Evolutionary conservation across 75 land plant species (phyloP).

Genomic region (Cryptomeria japonica): DNA sequence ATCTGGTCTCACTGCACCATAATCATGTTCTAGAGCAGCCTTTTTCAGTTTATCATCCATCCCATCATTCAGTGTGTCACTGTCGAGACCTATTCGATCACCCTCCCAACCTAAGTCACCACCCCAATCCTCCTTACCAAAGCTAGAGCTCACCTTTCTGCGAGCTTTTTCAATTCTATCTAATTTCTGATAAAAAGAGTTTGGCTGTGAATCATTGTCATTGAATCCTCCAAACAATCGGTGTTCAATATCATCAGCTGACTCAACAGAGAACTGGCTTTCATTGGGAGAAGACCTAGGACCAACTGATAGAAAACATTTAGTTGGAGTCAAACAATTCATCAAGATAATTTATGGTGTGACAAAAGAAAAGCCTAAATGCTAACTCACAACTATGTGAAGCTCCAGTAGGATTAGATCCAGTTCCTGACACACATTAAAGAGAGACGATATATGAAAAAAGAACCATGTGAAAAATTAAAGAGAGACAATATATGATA

Average conservation of each 20-base stretch:
- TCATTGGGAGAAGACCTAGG: neutral
- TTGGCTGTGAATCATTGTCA: constrained; percentile 4
- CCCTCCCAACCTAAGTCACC: neutral
- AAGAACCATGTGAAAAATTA: neutral
- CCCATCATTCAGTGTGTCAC: constrained; percentile 48
- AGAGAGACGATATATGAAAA: neutral
- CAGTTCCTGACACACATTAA: constrained; percentile 1
- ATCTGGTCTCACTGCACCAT: constrained; percentile 26
- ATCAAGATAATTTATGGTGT: neutral
- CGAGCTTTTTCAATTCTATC: constrained; percentile 41
- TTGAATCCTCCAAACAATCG: constrained; percentile 43
- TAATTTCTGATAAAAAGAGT: constrained; percentile 46
- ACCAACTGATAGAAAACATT: constrained; percentile 10
- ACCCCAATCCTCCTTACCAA: neutral
- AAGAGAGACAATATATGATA: neutral
- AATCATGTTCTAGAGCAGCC: constrained; percentile 36
- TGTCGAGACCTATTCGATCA: constrained; percentile 12
- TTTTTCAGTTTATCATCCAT: constrained; percentile 60
- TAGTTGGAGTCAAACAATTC: neutral
- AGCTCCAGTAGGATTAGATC: constrained; percentile 1
- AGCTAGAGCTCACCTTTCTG: constrained; percentile 18
- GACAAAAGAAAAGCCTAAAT: neutral
- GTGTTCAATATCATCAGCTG: constrained; percentile 49
- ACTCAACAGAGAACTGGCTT: constrained; percentile 17
- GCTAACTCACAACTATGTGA: neutral